Percentiles rank a stretch among this genome's conserved stretches.
Conservation (phyloP, 2,329 filamentous ascomycete genomes). For the Karstenula rhodostoma region DNA sequence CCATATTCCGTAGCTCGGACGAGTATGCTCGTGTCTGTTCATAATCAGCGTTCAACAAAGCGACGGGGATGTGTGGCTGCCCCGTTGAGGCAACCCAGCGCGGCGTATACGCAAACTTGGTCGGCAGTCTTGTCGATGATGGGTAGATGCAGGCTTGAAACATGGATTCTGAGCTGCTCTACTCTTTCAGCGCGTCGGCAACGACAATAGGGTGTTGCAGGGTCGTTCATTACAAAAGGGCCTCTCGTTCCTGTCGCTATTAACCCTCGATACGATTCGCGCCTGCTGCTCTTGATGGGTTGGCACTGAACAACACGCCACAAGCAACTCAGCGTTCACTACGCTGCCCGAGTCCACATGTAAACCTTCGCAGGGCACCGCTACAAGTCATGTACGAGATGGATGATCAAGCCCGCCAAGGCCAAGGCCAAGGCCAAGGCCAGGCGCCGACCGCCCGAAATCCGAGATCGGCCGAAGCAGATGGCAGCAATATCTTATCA, state of each 20-base stretch:
- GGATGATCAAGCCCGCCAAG: conserved; percentile 3
- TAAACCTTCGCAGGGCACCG: not conserved
- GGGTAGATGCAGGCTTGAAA: not conserved
- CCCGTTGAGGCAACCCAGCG: not conserved
- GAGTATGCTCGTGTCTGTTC: not conserved
- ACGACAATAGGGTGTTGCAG: not conserved
- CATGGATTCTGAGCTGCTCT: not conserved
- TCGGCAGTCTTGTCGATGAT: not conserved
- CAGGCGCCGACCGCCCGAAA: conserved; percentile 8
- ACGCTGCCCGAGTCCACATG: not conserved
- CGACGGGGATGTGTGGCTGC: not conserved
- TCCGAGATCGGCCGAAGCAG: conserved; percentile 25
- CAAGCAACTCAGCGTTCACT: no score
- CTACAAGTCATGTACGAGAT: not conserved
- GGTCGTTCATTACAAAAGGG: not conserved
- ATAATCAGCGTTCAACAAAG: not conserved
- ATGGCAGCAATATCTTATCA: conserved; percentile 32
- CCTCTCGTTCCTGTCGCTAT: not conserved
- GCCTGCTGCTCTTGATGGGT: not conserved
- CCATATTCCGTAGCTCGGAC: not conserved
- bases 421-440: no score
- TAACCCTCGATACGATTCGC: not conserved
- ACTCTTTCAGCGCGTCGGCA: not conserved
- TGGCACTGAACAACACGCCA: not conserved
- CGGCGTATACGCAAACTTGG: not conserved